phyloP scores from a whole-genome alignment of 495 filamentous ascomycete genomes.

The Xanthoparmelia taractica region DNA sequence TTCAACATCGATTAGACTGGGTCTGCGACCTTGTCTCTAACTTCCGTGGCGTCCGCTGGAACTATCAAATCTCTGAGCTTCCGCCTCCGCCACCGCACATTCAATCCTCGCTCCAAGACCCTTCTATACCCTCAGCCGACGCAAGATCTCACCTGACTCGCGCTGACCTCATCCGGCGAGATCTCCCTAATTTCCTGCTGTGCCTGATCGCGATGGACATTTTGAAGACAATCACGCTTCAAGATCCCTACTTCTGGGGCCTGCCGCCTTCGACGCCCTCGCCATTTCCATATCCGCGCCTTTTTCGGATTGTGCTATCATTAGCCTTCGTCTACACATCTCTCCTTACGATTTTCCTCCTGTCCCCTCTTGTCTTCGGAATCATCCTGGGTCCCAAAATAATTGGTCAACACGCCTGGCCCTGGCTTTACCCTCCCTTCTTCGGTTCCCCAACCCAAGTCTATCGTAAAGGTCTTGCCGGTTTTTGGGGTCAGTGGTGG shows the following conservation, averaged over 20 bases:
- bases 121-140: slow-evolving; percentile 9
- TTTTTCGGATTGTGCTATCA: slow-evolving; percentile 39
- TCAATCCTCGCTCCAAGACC: slow-evolving; percentile 34
- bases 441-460: slow-evolving; percentile 53
- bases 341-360: slow-evolving; percentile 46
- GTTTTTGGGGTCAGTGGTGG: slow-evolving; percentile 82
- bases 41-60: slow-evolving; percentile 73
- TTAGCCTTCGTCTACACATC: slow-evolving; percentile 45
- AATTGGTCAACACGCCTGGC: slow-evolving; percentile 42
- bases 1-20: slow-evolving; percentile 64
- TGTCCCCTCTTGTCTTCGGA: slow-evolving; percentile 50
- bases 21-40: slow-evolving; percentile 57
- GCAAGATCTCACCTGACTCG: slow-evolving; percentile 35
- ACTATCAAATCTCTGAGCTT: slow-evolving; percentile 54
- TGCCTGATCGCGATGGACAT: slow-evolving; percentile 59
- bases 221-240: slow-evolving; percentile 56
- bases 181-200: slow-evolving; percentile 41
- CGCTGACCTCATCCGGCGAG: slow-evolving; percentile 39
- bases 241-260: slow-evolving; percentile 68
- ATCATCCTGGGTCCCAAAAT: slow-evolving; percentile 45
- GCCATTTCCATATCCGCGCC: slow-evolving; percentile 36
- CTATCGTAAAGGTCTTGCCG: slow-evolving; percentile 58
- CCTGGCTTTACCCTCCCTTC: slow-evolving; percentile 58
- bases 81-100: slow-evolving; percentile 50
- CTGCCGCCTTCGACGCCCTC: slow-evolving; percentile 36